Evolutionary conservation across 495 filamentous ascomycete species (phyloP).

Genomic region (Acidomyces sp.): DNA sequence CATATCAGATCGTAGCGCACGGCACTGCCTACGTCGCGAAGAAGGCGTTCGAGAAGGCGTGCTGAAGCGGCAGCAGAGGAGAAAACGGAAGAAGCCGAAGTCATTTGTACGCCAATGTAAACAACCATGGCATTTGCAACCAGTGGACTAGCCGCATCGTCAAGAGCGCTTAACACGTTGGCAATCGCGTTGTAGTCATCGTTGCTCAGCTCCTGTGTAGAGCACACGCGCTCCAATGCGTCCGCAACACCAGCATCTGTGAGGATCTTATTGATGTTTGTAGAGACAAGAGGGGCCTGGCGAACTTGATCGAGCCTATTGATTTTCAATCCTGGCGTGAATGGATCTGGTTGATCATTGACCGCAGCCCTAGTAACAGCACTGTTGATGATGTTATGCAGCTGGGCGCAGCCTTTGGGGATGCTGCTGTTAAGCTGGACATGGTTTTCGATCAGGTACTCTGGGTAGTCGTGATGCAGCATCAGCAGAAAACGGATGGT

Average conservation of each 20-base stretch:
- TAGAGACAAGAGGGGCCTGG: conserved; percentile 47
- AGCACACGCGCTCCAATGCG: conserved; percentile 52
- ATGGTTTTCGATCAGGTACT: conserved; percentile 80
- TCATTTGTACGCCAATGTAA: conserved; percentile 63
- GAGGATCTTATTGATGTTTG: conserved; percentile 47
- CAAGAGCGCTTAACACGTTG: conserved; percentile 46
- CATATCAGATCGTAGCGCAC: conserved; percentile 71
- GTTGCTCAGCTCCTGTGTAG: conserved; percentile 41
- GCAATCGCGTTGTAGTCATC: conserved; percentile 40
- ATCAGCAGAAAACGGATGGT: conserved; percentile 70
- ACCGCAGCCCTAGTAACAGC: conserved; percentile 60
- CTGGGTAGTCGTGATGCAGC: conserved; percentile 86
- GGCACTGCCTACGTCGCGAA: conserved; percentile 59
- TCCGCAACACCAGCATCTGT: conserved; percentile 51
- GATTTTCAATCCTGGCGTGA: conserved; percentile 63
- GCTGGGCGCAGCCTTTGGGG: conserved; percentile 71
- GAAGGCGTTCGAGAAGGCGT: conserved; percentile 59
- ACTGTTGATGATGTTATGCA: conserved; percentile 77
- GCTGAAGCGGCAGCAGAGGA: conserved; percentile 56
- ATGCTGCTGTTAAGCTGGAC: conserved; percentile 74
- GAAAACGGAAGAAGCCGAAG: conserved; percentile 50
- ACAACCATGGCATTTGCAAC: conserved; percentile 57
- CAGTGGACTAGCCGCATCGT: conserved; percentile 35
- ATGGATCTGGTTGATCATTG: conserved; percentile 68
- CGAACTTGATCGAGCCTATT: conserved; percentile 69